These are phyloP conservation scores for Aphanomyces astaci DNA, from an alignment of 352 stramenopile genomes.

Conservation along the genomic window DNA sequence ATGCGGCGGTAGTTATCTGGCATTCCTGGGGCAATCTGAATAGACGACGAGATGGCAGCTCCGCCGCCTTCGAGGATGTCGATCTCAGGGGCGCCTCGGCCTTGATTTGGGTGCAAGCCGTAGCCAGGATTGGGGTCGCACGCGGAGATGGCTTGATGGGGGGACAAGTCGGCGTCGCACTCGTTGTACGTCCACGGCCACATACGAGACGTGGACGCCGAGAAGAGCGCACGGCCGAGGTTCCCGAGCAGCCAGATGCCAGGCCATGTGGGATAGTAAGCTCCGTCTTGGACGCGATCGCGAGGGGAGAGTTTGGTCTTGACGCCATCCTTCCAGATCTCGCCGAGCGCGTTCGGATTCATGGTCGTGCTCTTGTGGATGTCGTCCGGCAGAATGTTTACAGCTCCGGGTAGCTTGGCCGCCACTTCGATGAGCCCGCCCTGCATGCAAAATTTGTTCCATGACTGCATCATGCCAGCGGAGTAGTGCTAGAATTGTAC, in stretches of 20 bases:
- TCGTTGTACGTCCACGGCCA: constrained; percentile 93
- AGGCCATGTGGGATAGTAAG: constrained; percentile 81
- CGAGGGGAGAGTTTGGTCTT: constrained; percentile 17
- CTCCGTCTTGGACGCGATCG: constrained; percentile 28
- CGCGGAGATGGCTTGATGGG: constrained; percentile 48
- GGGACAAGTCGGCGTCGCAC: constrained; percentile 45
- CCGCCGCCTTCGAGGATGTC: constrained; percentile 87
- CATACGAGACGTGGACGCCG: constrained; percentile 84
- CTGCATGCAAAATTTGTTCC: constrained; percentile 92
- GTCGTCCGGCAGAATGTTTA: constrained; percentile 22
- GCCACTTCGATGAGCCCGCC: constrained; percentile 83
- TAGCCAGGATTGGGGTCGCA: constrained; percentile 87
- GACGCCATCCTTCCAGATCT: constrained; percentile 51
- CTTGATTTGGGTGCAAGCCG: constrained; percentile 76
- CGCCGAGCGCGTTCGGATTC: constrained; percentile 54
- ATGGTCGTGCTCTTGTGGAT: constrained; percentile 25
- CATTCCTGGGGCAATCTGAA: constrained; percentile 78
- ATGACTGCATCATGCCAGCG: constrained; percentile 86
- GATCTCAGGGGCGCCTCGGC: constrained; percentile 90
- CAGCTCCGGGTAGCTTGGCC: constrained; percentile 61
- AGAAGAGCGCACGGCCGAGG: constrained; percentile 90
- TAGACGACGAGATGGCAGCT: constrained; percentile 68
- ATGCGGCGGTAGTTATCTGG: constrained; percentile 45
- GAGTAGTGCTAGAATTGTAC: constrained; percentile 27
- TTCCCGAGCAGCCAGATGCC: constrained; percentile 95